Conservation (phyloP, 139 green algal genomes). For the Picochlorum sp. region DNA sequence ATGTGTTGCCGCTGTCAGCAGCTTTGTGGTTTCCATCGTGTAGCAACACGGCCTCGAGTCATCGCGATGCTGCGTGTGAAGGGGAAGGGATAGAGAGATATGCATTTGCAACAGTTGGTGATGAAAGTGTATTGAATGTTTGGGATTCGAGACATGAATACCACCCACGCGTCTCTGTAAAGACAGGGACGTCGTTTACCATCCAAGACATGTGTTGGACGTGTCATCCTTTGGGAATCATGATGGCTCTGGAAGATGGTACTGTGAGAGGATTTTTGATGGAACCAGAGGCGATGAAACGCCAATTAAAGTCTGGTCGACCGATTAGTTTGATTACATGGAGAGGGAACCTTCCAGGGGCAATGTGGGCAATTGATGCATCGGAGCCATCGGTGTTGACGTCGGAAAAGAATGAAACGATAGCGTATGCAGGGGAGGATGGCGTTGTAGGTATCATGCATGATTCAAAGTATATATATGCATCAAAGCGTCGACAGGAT, state of each 20-base stretch:
- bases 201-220: slow-evolving; percentile 14
- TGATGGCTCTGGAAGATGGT: slow-evolving; percentile 24
- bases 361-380: background rate
- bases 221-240: slow-evolving; percentile 17
- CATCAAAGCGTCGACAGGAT: background rate
- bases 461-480: slow-evolving; percentile 2
- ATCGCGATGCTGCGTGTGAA: background rate
- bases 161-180: slow-evolving; percentile 8
- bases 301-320: background rate
- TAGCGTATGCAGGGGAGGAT: slow-evolving; percentile 29
- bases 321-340: background rate
- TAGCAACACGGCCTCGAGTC: background rate
- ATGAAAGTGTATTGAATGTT: slow-evolving; percentile 18
- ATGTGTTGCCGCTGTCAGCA: slow-evolving; percentile 17
- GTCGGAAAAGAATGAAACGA: background rate
- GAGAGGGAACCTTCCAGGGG: slow-evolving; percentile 8
- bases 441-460: slow-evolving; percentile 21
- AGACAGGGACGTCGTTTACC: slow-evolving; percentile 13
- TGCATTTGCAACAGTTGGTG: slow-evolving; percentile 15
- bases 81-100: slow-evolving; percentile 8
- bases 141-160: slow-evolving; percentile 30
- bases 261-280: slow-evolving; percentile 15
- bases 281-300: background rate
- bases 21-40: slow-evolving; percentile 18
- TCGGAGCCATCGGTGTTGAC: background rate